These are phyloP conservation scores for Rosa hybrid DNA, from an alignment of 331 rosid genomes.

Conservation along the genomic window DNA sequence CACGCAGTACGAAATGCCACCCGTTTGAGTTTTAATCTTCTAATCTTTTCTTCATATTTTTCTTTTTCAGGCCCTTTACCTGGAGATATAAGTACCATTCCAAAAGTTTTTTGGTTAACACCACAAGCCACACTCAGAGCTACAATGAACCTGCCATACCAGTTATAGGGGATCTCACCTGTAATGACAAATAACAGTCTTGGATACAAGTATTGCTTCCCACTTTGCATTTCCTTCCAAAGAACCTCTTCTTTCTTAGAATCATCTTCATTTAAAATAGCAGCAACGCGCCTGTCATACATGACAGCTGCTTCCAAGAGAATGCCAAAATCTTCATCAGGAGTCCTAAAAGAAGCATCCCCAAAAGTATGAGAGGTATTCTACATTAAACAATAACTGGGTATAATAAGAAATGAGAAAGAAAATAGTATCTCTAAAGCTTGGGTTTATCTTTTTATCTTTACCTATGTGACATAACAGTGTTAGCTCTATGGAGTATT, in stretches of 20 bases:
- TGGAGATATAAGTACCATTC: constrained; percentile 21
- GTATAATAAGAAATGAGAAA: background rate
- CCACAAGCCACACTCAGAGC: background rate
- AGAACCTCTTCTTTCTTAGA: constrained; percentile 67
- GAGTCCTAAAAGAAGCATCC: constrained; percentile 60
- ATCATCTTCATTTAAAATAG: constrained; percentile 82
- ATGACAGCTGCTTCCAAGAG: constrained; percentile 95
- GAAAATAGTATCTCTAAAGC: background rate
- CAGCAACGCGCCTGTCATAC: constrained; percentile 97
- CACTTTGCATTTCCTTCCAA: constrained; percentile 70
- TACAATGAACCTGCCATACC: constrained; percentile 4
- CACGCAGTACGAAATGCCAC: constrained; percentile 97
- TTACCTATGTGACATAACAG: background rate
- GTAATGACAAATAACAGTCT: constrained; percentile 87
- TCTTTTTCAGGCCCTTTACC: constrained; percentile 95
- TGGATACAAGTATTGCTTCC: constrained; percentile 72
- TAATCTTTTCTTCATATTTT: constrained; percentile 77
- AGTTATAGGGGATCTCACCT: constrained; percentile 42
- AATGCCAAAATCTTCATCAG: constrained; percentile 89
- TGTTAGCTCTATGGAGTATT: background rate
- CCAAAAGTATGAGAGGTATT: constrained; percentile 5
- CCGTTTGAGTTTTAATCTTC: constrained; percentile 73
- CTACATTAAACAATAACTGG: background rate
- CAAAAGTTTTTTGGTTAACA: background rate
- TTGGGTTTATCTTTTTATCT: background rate